Conservation (phyloP, 495 filamentous ascomycete species). For the Penicillium maclennaniae region DNA sequence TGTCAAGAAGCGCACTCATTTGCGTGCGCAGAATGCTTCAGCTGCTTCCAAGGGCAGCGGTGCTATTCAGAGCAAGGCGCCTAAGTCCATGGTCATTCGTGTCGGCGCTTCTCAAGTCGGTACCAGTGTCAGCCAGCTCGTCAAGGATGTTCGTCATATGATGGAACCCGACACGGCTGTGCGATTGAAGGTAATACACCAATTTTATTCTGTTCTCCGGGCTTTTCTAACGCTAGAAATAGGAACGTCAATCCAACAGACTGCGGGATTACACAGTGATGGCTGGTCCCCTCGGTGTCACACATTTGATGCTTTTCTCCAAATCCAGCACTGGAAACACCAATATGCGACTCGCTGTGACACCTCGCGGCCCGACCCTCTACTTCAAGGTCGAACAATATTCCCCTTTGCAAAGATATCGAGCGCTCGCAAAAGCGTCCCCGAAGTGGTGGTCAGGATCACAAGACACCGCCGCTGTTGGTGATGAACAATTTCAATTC, state of each 20-base stretch:
- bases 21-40: constrained; percentile 61
- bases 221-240: constrained; percentile 14
- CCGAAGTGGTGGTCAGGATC: constrained; percentile 75
- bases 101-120: constrained; percentile 93
- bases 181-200: constrained; percentile 57
- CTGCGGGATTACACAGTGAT: constrained; percentile 92
- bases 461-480: constrained; percentile 74
- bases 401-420: constrained; percentile 84
- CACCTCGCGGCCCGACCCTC: constrained; percentile 86
- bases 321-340: constrained; percentile 85
- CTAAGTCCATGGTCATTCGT: constrained; percentile 97
- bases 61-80: constrained; percentile 53
- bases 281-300: constrained; percentile 91
- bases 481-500: constrained; percentile 98
- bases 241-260: constrained; percentile 87
- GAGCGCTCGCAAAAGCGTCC: constrained; percentile 77
- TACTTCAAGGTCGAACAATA: constrained; percentile 97
- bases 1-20: constrained; percentile 87
- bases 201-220: background rate
- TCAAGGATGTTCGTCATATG: constrained; percentile 83
- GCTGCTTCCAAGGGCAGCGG: constrained; percentile 48
- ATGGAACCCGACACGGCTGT: constrained; percentile 95
- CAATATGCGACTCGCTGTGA: constrained; percentile 83
- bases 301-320: constrained; percentile 92
- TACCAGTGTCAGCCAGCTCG: constrained; percentile 84